Base-by-base conservation (phyloP, 73 alveolate species). In the Durusdinium trenchii region DNA sequence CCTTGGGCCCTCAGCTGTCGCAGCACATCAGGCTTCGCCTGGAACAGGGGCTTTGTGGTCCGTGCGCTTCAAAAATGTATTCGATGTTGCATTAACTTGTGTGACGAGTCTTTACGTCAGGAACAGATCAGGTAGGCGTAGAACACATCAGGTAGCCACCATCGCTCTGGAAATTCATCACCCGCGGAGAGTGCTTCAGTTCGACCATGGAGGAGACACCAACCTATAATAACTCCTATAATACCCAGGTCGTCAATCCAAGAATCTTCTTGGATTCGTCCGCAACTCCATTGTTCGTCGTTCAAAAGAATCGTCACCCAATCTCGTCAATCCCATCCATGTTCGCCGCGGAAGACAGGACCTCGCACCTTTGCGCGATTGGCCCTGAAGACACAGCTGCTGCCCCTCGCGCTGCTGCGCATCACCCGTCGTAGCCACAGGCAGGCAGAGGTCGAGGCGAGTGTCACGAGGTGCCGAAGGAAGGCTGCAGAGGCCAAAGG, bases 401-500 rank as follows among this genome's bases (percentile, higher is more conserved):
- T n/a, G 36, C 36, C 51, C 93, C 69, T 43, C 73, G 52, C 93
- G 46, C 43, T 20, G 52, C 93, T 48, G 75, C 93, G 93, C 75
- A 83, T 71, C 73, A 50, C 16, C 52, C 93, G 93, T 23, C 93
- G 93, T 51, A 50, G 93, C 52, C 28, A 36, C 52, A 51, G 40
- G 54, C 52, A 20, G 84, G 52, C 32, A 38, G 50, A 51, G 42
- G 43, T n/a, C 6, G 0, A 20, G 81, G 12, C 38, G 23, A 12
- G 69, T 16, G 23, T 12, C 64, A 4, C 69, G 75, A 83, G 93
- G 93, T 50, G 93, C 75, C 38, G 75, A 30, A 83, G 93, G 93
- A 83, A 83, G 75, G 52, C n/a, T 40, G 50, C 75, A 32, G 93
- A n/a, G 40, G 93, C 51, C 93, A 83, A n/a, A 6, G 93, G 93